phyloP scores from a whole-genome alignment of 805 yeast genomes.

The Kregervanrija fluxuum region DNA sequence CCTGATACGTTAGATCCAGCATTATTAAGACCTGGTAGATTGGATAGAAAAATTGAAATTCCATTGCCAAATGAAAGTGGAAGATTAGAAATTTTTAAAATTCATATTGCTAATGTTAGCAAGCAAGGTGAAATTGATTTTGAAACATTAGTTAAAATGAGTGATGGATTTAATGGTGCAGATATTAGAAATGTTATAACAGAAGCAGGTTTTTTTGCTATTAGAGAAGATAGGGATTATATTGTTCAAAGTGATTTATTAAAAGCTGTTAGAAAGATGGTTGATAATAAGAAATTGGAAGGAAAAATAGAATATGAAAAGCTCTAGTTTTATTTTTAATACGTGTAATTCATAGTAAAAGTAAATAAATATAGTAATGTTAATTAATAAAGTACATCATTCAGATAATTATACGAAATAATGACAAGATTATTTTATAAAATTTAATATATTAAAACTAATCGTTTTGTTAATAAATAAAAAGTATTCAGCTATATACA shows the following conservation, averaged over 20 bases:
- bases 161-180: conserved; percentile 98
- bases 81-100: conserved; percentile 86
- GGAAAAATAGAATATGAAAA: conserved; percentile 95
- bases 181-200: conserved; percentile 94
- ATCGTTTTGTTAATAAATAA: too few species aligned
- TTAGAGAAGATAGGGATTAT: conserved; percentile 94
- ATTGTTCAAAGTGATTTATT: conserved; percentile 88
- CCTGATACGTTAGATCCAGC: conserved; percentile 99
- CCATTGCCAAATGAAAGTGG: conserved; percentile 96
- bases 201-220: conserved; percentile 98
- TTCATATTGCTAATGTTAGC: conserved; percentile 77
- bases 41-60: conserved; percentile 93
- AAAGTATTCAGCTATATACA: too few species aligned
- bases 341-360: too few species aligned
- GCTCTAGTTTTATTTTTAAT: conserved; percentile 36
- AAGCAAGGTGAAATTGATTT: conserved; percentile 95
- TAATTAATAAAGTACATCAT: too few species aligned
- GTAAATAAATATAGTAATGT: too few species aligned
- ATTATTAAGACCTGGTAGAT: conserved; percentile 91
- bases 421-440: too few species aligned
- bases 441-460: too few species aligned
- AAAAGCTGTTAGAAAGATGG: conserved; percentile 97
- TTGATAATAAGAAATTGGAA: conserved; percentile 93
- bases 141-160: conserved; percentile 96
- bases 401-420: too few species aligned